Base-by-base conservation (phyloP, 108 stramenopile genomes). In the Cyclostephanos tholiformis region DNA sequence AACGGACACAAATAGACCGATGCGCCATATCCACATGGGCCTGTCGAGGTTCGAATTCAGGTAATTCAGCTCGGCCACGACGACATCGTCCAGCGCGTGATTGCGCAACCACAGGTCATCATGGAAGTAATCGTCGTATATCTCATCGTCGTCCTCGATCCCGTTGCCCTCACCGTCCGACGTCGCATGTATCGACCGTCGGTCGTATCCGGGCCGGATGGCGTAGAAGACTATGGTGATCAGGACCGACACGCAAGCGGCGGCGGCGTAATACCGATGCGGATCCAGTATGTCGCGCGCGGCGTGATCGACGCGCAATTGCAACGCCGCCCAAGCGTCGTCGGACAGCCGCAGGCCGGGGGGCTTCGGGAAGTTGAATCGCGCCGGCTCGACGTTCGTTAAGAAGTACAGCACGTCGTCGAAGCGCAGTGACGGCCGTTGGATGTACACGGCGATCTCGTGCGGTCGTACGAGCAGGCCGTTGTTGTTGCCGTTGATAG, bases 271-370 rank as follows among this genome's bases (percentile, higher is more conserved):
- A 16, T 67, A 76, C 27, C 79, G 68, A 67, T 84, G 83, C 0
- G 83, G 83, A 38, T 84, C 83, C 16, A 84, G 39, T 22, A 84
- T 80, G 27, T 79, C 53, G 26, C 83, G 48, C 22, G 83, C 83
- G 13, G 80, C 69, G 25, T 79, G 83, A 64, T 84, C 83, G 16
- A 84, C 83, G 32, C 83, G 83, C 17, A 84, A 49, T 57, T 84
- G 75, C 17, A 84, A 51, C 0, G 78, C 79, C 50, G 83, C 79
- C 83, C 83, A 84, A 0, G 70, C 58, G 65, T 84, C 83, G 51
- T 80, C 79, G 32, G 62, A 65, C 8, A 84, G 55, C 13, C 26
- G 46, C 6, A 84, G 57, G 12, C 41, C 46, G 65, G 69, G 35
- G 12, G 83, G 83, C 48, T 80, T 84, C 55, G 64, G 50, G 6